Evolutionary conservation across 2,329 filamentous ascomycete species (phyloP).

Genomic region (Zarea fungicola): DNA sequence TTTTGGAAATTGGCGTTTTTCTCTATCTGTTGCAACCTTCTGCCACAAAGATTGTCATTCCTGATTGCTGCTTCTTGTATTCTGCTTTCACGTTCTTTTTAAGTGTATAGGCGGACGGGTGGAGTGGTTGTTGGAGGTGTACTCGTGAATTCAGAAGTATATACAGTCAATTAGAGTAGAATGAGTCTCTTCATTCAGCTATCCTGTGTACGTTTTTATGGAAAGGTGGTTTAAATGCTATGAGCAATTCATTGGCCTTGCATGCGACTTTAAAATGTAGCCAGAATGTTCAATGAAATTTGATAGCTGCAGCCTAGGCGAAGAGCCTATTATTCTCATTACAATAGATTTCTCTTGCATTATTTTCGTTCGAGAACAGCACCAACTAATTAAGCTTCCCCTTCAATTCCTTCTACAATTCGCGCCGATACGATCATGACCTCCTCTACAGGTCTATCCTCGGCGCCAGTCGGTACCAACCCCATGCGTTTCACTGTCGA

Average conservation of each 20-base stretch:
- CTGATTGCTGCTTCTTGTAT: too few relatives aligned
- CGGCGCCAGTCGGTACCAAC: conserved; percentile 72
- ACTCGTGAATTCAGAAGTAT: background rate
- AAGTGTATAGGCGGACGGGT: background rate
- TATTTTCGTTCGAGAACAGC: background rate
- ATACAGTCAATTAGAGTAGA: conserved; percentile 11
- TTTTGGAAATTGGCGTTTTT: conserved; percentile 10
- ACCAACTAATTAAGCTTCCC: background rate
- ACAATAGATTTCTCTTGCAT: background rate
- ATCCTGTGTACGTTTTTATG: too few relatives aligned
- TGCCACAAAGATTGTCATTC: too few relatives aligned
- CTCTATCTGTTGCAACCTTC: too few relatives aligned
- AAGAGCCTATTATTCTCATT: background rate
- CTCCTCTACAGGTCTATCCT: conserved; percentile 77
- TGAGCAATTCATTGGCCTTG: too few relatives aligned
- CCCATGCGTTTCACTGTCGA: conserved; percentile 83
- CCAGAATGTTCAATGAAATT: background rate
- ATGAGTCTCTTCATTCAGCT: too few relatives aligned
- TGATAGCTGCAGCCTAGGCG: background rate
- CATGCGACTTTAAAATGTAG: too few relatives aligned
- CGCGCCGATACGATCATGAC: conserved; percentile 72
- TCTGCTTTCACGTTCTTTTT: conserved; percentile 14
- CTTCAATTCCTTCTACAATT: conserved; percentile 51
- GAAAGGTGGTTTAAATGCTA: too few relatives aligned
- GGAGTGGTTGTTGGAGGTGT: background rate